phyloP scores from a whole-genome alignment of 2,329 filamentous ascomycete species.

The Sphaceloma murrayae region DNA sequence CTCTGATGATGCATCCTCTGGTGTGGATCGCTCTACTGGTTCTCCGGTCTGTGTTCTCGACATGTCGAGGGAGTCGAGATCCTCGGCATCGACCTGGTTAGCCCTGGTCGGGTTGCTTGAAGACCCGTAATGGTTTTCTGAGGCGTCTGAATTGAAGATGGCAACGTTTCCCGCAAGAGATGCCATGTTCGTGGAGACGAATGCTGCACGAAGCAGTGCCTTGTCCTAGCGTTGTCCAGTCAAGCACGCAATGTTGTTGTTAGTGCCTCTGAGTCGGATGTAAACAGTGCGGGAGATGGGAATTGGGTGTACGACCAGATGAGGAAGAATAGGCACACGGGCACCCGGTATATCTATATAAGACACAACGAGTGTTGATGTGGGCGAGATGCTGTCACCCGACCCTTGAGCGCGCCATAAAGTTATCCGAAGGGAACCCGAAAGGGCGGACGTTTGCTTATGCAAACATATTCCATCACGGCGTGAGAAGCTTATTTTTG shows the following conservation, averaged over 20 bases:
- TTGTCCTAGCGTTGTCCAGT: too few species aligned
- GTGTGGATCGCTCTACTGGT: conserved; percentile 8
- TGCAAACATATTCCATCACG: conserved; percentile 14
- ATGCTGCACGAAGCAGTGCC: conserved; percentile 2
- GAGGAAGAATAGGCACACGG: not conserved
- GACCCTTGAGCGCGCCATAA: too few species aligned
- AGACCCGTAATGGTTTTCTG: conserved; percentile 11
- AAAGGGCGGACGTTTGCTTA: too few species aligned
- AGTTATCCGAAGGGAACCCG: too few species aligned
- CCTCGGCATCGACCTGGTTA: not conserved
- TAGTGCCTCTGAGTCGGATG: too few species aligned
- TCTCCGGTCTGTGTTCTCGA: conserved; percentile 13
- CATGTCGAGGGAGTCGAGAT: not conserved
- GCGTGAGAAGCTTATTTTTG: conserved; percentile 2
- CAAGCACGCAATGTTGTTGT: too few species aligned
- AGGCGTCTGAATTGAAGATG: conserved; percentile 5
- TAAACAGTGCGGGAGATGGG: conserved; percentile 11
- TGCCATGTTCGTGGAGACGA: not conserved
- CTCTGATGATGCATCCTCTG: conserved; percentile 12
- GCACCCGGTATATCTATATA: conserved; percentile 5
- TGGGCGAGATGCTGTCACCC: not conserved
- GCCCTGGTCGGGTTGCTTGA: conserved; percentile 3
- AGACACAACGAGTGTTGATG: conserved; percentile 1
- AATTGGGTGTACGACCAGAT: not conserved
- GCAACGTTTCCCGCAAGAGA: conserved; percentile 13